A percentile compares a stretch with the other conserved stretches of the same genome.
phyloP scores from a whole-genome alignment of 2,329 filamentous ascomycete species.

The Tolypocladium tundrense region DNA sequence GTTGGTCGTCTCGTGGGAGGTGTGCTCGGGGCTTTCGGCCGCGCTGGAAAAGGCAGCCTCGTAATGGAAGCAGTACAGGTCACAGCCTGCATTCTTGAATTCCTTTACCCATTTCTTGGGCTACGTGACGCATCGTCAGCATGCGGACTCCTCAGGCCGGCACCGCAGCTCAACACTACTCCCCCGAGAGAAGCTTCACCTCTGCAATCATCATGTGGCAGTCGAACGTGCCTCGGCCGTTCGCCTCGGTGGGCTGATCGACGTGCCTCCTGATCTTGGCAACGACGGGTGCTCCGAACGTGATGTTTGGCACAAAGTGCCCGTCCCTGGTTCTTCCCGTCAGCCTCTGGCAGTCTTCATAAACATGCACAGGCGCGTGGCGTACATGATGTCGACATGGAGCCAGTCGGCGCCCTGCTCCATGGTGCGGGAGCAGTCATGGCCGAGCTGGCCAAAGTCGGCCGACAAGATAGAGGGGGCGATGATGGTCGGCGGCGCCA shows the following conservation, averaged over 20 bases:
- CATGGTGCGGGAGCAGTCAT: conserved; percentile 80
- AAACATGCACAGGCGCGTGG: not conserved
- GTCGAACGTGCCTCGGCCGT: conserved; percentile 88
- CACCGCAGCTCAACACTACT: not conserved
- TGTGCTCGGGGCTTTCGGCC: conserved; percentile 66
- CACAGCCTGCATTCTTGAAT: conserved; percentile 87
- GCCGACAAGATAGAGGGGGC: conserved; percentile 96
- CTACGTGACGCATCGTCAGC: conserved; percentile 30
- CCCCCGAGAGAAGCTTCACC: conserved; percentile 37
- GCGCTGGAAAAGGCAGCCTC: conserved; percentile 87
- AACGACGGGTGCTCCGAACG: conserved; percentile 89
- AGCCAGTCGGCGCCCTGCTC: conserved; percentile 82
- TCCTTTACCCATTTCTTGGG: conserved; percentile 97
- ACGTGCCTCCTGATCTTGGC: conserved; percentile 87
- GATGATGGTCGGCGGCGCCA: conserved; percentile 89
- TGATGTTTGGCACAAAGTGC: conserved; percentile 98
- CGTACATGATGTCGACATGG: conserved; percentile 82
- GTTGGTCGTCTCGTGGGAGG: conserved; percentile 61
- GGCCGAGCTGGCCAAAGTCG: conserved; percentile 83
- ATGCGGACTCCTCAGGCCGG: not conserved
- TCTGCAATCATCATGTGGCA: conserved; percentile 99
- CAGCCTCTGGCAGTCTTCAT: not conserved
- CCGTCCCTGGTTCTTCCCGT: conserved; percentile 60
- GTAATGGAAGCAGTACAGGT: conserved; percentile 99
- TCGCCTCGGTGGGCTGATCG: conserved; percentile 55